phyloP scores from a whole-genome alignment of 768 basidiomycete species.

The Naematelia aurantialba region DNA sequence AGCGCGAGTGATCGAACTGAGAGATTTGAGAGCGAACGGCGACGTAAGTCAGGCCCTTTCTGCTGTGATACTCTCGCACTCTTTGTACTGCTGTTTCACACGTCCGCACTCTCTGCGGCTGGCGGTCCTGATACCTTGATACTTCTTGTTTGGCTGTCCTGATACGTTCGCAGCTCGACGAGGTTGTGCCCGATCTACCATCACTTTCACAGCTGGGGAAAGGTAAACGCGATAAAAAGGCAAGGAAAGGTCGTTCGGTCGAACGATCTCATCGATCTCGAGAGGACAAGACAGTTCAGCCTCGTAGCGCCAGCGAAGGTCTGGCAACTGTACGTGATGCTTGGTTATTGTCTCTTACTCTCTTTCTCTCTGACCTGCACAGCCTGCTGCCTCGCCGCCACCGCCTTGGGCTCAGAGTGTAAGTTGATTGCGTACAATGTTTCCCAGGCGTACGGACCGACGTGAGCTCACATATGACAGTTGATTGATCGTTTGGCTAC shows the following conservation, averaged over 20 bases:
- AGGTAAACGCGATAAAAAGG: conserved; percentile 7
- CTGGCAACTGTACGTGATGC: neutral
- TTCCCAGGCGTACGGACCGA: neutral
- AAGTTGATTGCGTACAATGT: no score
- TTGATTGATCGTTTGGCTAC: conserved; percentile 29
- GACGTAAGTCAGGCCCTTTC: no score
- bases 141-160: neutral
- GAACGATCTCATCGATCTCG: neutral
- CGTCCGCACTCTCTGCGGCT: no score
- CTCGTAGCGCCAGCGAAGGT: neutral
- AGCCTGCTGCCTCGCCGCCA: neutral
- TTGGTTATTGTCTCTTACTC: neutral
- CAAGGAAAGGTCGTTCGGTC: neutral
- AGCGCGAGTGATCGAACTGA: conserved; percentile 44
- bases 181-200: neutral
- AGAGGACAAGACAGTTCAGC: neutral
- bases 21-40: conserved; percentile 23
- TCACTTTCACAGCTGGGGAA: neutral
- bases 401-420: neutral
- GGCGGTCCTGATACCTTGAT: no score
- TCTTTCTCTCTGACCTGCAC: neutral
- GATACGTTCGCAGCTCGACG: neutral
- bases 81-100: no score
- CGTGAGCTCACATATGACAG: conserved; percentile 10
- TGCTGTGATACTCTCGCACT: no score